Evolutionary conservation across 2,329 filamentous ascomycete species (phyloP).

Genomic region (Macrophomina pseudophaseolina): DNA sequence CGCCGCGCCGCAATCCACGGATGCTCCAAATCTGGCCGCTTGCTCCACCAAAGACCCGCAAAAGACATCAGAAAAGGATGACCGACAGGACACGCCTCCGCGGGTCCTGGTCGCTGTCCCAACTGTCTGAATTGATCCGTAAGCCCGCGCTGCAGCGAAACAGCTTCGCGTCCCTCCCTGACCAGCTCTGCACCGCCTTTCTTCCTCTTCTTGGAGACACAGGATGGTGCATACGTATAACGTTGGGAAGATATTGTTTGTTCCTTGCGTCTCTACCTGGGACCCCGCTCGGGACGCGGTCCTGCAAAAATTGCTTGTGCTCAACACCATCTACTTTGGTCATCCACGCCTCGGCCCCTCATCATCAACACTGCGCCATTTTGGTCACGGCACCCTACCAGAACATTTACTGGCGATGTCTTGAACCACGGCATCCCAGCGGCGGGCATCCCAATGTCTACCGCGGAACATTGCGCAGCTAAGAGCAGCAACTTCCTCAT

Average conservation of each 20-base stretch:
- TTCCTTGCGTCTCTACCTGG: background rate
- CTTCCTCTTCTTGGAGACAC: too few species aligned
- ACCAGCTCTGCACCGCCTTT: background rate
- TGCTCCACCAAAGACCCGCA: slow-evolving; percentile 11
- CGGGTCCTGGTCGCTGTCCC: background rate
- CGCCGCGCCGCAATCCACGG: slow-evolving; percentile 1
- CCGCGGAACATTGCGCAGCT: background rate
- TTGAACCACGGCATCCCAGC: background rate
- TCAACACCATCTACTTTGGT: slow-evolving; percentile 13
- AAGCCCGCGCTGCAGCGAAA: background rate
- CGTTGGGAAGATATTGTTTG: background rate
- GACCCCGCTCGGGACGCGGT: background rate
- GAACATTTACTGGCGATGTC: background rate
- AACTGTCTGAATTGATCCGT: background rate
- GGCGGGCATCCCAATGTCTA: background rate
- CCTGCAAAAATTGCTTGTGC: background rate
- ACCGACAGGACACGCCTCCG: slow-evolving; percentile 1
- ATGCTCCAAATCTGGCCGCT: background rate
- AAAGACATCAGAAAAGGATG: slow-evolving; percentile 1
- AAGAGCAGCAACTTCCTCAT: background rate
- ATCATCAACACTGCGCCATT: background rate
- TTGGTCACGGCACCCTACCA: background rate
- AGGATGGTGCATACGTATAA: background rate
- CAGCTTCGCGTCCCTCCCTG: background rate
- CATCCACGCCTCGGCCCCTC: slow-evolving; percentile 5